phyloP scores from a whole-genome alignment of 2,329 filamentous ascomycete species.

The Colletotrichum caudatum region DNA sequence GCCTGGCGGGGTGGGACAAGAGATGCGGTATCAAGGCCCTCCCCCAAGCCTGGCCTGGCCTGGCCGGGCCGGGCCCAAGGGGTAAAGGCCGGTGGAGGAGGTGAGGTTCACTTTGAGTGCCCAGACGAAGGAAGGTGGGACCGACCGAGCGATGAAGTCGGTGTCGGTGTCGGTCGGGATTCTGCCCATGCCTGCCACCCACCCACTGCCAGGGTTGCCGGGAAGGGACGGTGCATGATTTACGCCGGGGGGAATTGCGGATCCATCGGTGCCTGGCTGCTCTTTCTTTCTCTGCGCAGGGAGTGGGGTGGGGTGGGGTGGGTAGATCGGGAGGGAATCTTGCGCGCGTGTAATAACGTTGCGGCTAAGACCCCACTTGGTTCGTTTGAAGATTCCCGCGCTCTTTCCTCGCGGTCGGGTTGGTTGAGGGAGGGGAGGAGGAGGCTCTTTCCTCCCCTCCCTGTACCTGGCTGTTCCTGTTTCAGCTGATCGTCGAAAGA shows the following conservation, averaged over 20 bases:
- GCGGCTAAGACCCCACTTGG: conserved; percentile 32
- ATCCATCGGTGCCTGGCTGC: conserved; percentile 29
- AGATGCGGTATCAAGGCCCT: conserved; percentile 32
- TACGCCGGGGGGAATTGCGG: conserved; percentile 30
- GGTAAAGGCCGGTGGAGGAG: conserved; percentile 32
- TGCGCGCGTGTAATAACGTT: conserved; percentile 4
- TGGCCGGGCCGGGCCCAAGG: conserved; percentile 2
- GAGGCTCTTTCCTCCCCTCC: not conserved
- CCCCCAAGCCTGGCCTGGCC: not conserved
- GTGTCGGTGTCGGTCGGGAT: conserved; percentile 17
- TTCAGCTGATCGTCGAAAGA: conserved; percentile 37
- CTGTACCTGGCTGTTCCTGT: conserved; percentile 34
- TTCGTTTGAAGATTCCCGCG: conserved; percentile 28
- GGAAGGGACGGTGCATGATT: conserved; percentile 36
- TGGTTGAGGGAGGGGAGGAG: too few species aligned
- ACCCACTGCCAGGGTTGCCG: not conserved
- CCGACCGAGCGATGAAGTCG: not conserved
- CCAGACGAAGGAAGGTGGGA: conserved; percentile 30
- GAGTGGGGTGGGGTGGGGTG: too few species aligned
- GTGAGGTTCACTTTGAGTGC: conserved; percentile 41
- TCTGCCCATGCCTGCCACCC: not conserved
- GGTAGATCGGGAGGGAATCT: not conserved
- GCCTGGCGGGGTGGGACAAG: conserved; percentile 8
- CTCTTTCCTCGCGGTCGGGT: not conserved
- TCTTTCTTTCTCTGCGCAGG: too few species aligned